Evolutionary conservation across 2,329 filamentous ascomycete genomes (phyloP).

Genomic region (Colletotrichum lupini): DNA sequence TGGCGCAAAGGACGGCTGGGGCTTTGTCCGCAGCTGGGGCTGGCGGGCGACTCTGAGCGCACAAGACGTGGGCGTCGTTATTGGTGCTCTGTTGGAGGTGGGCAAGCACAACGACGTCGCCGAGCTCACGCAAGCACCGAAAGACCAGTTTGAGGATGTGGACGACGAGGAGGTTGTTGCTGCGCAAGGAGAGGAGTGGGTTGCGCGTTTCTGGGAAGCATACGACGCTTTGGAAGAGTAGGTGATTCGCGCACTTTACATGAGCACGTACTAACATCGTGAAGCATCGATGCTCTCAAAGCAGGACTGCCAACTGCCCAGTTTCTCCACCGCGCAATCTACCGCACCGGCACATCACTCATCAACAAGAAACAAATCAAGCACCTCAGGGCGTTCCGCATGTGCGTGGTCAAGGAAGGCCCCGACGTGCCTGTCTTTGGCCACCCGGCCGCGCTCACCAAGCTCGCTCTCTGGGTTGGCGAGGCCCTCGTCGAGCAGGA

Average conservation of each 20-base stretch:
- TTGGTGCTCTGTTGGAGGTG: conserved; percentile 93
- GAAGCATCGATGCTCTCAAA: conserved; percentile 80
- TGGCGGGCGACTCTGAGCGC: conserved; percentile 96
- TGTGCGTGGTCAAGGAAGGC: conserved; percentile 95
- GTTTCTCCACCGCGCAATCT: conserved; percentile 90
- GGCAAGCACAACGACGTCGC: conserved; percentile 66
- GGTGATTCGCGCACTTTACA: conserved; percentile 44
- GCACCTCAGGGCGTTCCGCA: conserved; percentile 90
- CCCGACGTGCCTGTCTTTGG: conserved; percentile 92
- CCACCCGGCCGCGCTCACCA: conserved; percentile 91
- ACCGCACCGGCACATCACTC: conserved; percentile 89
- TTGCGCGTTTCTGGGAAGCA: conserved; percentile 76
- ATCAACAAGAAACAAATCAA: conserved; percentile 95
- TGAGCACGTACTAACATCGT: conserved; percentile 55
- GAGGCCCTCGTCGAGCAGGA: conserved; percentile 94
- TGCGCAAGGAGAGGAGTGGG: conserved; percentile 71
- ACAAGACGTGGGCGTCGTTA: conserved; percentile 91
- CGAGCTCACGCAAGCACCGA: conserved; percentile 44
- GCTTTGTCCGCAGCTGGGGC: conserved; percentile 96
- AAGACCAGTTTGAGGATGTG: conserved; percentile 52
- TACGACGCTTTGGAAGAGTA: conserved; percentile 79
- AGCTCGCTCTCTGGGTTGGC: conserved; percentile 92
- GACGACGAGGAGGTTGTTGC: conserved; percentile 56
- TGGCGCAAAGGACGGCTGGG: conserved; percentile 90
- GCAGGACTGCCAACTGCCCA: conserved; percentile 84